Evolutionary conservation across 2,329 filamentous ascomycete genomes (phyloP), one percentile per base, ranked within the genome.

Genomic region (Colletotrichum sp.): DNA sequence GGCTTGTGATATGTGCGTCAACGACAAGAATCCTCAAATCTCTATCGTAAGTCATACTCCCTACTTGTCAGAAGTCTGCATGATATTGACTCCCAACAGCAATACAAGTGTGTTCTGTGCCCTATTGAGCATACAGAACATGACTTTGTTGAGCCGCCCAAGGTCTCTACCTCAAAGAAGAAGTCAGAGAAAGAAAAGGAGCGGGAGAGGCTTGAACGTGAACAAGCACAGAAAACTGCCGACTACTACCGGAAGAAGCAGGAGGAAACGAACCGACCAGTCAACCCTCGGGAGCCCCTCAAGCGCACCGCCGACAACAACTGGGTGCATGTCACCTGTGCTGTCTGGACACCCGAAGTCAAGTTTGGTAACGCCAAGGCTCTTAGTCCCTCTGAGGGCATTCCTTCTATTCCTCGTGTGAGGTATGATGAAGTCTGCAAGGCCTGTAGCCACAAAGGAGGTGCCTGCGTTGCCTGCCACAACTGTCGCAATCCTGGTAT

Each of bases 301-400:
- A 99, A 99, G 86, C 92, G 95, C 65, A 99, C 97, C 0, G 95
- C 94, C 6, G 96, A 97, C 82, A 98, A 98, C 85, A 98, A 98
- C 81, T 99, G 97, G 97, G 95, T 98, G 18, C 97, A 99, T 83
- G 95, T 98, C 32, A 93, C 94, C 48, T 99, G 97, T 82, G 96
- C 97, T 2, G 89, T 98, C 21, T 98, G 95, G 93, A 96, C 94
- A 13, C 93, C 95, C 0, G 97, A 99, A 84, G 93, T 98, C 80
- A 97, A 96, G 81, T 99, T 98, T 83, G 96, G 94, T 77, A 95
- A 95, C 80, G 94, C 96, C 21, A 93, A 93, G 80, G 92, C 94
- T 21, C 87, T 99, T 38, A 94, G 96, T 79, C 94, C 96, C 36
- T 96, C 95, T 3, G 97, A 99, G 85, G 96, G 96, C 24, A 95